Percentiles rank a stretch among this genome's conserved stretches.
Evolutionary conservation across 495 filamentous ascomycete species (phyloP).

Genomic region (Xylaria castorea): DNA sequence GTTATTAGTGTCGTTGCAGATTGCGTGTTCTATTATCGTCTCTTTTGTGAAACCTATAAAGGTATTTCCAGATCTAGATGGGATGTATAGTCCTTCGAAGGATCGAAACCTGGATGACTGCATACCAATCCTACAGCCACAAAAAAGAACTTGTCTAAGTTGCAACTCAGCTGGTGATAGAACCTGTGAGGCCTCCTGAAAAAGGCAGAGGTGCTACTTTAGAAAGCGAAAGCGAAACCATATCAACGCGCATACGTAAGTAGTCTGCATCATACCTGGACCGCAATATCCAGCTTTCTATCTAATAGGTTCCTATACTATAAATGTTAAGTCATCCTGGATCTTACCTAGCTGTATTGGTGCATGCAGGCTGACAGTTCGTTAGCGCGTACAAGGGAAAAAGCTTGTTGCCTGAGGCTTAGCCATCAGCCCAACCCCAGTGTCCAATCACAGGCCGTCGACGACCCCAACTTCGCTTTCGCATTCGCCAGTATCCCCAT

Average conservation of each 20-base stretch:
- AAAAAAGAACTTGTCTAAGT: background rate
- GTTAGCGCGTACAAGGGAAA: background rate
- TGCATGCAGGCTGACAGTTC: background rate
- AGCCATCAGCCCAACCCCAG: slow-evolving; percentile 6
- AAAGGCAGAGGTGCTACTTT: background rate
- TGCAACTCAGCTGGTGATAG: background rate
- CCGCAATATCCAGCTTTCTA: background rate
- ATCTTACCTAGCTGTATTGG: background rate
- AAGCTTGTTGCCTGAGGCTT: slow-evolving; percentile 18
- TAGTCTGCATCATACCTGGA: background rate
- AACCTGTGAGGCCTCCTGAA: slow-evolving; percentile 6
- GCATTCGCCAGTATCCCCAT: background rate
- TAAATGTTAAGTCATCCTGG: background rate
- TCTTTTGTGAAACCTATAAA: background rate
- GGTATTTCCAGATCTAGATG: background rate
- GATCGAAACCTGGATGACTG: background rate
- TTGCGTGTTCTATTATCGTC: background rate
- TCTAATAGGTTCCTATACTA: slow-evolving; percentile 1
- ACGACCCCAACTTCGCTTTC: slow-evolving; percentile 9
- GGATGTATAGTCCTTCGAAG: background rate
- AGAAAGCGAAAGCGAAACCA: background rate
- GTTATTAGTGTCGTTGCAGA: background rate
- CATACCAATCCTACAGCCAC: background rate
- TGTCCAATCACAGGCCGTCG: slow-evolving; percentile 10
- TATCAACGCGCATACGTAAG: slow-evolving; percentile 2